Percentiles rank a stretch among this genome's conserved stretches.
phyloP scores from a whole-genome alignment of 176 grass and related monocot species.

The Aegilops speltoides region DNA sequence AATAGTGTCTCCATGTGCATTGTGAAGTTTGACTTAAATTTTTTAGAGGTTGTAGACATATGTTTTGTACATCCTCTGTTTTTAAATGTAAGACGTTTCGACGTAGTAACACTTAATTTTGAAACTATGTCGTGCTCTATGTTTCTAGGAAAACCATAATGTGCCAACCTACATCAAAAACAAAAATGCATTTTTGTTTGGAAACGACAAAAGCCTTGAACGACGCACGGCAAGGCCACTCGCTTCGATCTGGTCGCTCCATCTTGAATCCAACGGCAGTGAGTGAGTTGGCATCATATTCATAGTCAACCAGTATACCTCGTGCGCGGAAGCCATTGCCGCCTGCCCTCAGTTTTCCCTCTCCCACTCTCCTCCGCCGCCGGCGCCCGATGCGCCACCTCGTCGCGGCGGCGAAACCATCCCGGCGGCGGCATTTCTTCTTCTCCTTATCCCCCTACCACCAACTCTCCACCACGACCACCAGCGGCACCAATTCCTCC shows the following conservation, averaged over 20 bases:
- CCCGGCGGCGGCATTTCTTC: not conserved
- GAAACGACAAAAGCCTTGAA: not conserved
- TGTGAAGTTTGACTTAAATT: too few species aligned
- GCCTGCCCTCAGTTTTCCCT: not conserved
- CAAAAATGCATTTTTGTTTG: not conserved
- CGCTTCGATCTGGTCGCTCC: not conserved
- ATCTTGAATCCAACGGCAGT: not conserved
- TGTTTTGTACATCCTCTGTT: too few species aligned
- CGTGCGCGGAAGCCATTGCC: not conserved
- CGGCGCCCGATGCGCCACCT: slow-evolving; percentile 40
- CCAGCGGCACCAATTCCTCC: not conserved
- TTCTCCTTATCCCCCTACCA: not conserved
- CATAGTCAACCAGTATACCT: not conserved
- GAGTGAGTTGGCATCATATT: not conserved
- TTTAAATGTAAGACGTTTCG: too few species aligned
- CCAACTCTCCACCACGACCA: slow-evolving; percentile 25
- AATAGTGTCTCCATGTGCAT: too few species aligned
- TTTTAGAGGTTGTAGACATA: too few species aligned
- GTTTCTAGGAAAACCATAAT: too few species aligned
- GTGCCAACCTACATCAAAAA: too few species aligned
- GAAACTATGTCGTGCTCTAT: too few species aligned
- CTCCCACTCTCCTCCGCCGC: slow-evolving; percentile 3
- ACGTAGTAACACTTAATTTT: too few species aligned
- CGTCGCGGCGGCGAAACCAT: slow-evolving; percentile 34
- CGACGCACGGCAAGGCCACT: not conserved